Base-by-base conservation (phyloP, 805 yeast species). In the Yarrowia osloensis region DNA sequence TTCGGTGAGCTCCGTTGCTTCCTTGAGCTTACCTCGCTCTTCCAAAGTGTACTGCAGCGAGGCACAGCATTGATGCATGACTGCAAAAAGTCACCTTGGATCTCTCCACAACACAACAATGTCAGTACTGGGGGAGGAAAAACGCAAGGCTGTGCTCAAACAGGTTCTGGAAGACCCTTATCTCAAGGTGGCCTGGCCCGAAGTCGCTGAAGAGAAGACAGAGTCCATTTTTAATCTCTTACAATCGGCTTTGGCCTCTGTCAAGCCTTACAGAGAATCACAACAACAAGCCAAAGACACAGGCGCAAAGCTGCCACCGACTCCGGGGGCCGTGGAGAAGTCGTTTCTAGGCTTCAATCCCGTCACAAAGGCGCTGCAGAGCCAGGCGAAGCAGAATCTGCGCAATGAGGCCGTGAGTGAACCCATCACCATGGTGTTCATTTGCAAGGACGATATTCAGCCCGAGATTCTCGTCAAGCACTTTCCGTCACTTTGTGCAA, bases 101-200 rank as follows among this genome's bases (percentile, higher is more conserved):
- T 40, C 55, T 29, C 35, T 24, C 28, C 4, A 13, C 63, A 26
- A 19, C 37, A 39, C 61, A 17, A 8, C 61, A 35, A 54, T 57
- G 63, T 61, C 66, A 44, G 31, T 61, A 31, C 54, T 21, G 22
- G 66, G 44, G 54, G 54, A 61, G 44, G 54, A 61, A 61, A 61
- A 70, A 50, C 68, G 69, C 39, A 68, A 61, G 26, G 47, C 66
- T 9, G 73, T 71, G 28, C 66, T 61, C 24, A 69, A 72, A 24
- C 73, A 71, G 24, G 70, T 71, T 4, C 65, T 71, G 21, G 73
- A 71, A 46, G 70, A 71, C 52, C 73, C 73, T 9, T 59, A 66
- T 19, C 65, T 69, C 22, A 67, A 65, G 39, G 52, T 67, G 9
- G 13, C 28, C 3, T 69, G 70, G 70, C 68, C 67, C 11, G 65